Conservation (phyloP, 345 rosid genomes). For the Populus nigra region DNA sequence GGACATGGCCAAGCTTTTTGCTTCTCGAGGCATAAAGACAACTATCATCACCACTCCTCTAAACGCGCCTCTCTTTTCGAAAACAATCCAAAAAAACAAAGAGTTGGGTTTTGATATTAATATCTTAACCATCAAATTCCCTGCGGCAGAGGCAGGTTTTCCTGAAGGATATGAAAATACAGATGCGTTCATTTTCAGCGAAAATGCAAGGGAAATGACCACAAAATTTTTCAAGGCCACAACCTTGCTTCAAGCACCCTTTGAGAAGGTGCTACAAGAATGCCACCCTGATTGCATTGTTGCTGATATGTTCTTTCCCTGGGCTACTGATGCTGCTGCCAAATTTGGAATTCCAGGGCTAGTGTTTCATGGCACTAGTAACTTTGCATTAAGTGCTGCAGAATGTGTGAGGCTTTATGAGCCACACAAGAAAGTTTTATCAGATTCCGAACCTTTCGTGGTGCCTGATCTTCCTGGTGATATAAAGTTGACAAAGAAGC, state of each 20-base stretch:
- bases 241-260: conserved; percentile 21
- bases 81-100: conserved; percentile 23
- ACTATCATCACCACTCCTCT: conserved; percentile 51
- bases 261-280: conserved; percentile 25
- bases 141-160: conserved; percentile 37
- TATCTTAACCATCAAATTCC: conserved; percentile 37
- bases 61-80: conserved; percentile 30
- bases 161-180: conserved; percentile 17
- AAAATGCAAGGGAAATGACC: neutral
- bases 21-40: conserved; percentile 36
- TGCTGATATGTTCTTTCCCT: conserved; percentile 34
- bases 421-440: conserved; percentile 23
- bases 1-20: conserved; percentile 58
- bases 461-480: conserved; percentile 36
- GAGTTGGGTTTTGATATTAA: conserved; percentile 29
- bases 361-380: conserved; percentile 34
- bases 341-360: conserved; percentile 38
- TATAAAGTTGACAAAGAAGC: conserved; percentile 20
- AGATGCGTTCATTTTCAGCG: neutral
- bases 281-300: conserved; percentile 24
- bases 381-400: conserved; percentile 12
- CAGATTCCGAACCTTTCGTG: conserved; percentile 32
- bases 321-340: conserved; percentile 29
- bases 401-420: conserved; percentile 2
- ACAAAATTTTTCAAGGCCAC: conserved; percentile 10